Percentiles rank a stretch among this genome's conserved stretches.
Evolutionary conservation across 202 grass and related monocot genomes (phyloP).

Genomic region (Digitaria exilis): DNA sequence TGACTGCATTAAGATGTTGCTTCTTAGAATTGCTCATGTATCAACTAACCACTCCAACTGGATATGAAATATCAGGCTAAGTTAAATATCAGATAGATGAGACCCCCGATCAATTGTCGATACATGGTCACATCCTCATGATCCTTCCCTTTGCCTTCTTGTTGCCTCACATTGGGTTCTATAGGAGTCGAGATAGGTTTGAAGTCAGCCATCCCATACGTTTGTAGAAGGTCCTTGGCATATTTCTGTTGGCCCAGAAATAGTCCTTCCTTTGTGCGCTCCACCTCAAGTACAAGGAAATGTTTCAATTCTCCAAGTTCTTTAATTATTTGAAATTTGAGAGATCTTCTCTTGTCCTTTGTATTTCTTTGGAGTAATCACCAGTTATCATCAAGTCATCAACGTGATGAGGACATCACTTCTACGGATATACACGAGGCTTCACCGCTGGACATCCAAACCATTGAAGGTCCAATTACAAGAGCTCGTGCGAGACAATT

Average conservation of each 20-base stretch:
- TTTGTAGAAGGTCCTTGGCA: background rate
- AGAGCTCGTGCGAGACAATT: no score
- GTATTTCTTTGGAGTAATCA: constrained; percentile 7
- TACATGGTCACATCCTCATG: background rate
- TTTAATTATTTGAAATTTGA: constrained; percentile 30
- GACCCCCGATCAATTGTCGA: no score
- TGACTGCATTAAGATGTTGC: no score
- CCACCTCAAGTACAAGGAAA: constrained; percentile 26
- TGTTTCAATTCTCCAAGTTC: constrained; percentile 22
- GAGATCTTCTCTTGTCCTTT: constrained; percentile 6
- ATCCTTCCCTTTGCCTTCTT: background rate
- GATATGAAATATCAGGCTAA: background rate
- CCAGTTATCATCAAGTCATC: constrained; percentile 28
- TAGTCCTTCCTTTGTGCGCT: background rate
- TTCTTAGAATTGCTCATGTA: no score
- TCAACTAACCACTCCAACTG: background rate
- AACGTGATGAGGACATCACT: no score
- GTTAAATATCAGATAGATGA: no score
- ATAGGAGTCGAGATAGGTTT: no score
- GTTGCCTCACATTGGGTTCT: background rate
- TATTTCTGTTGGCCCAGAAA: constrained; percentile 19
- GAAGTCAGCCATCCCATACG: no score
- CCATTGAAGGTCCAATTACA: no score
- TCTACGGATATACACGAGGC: no score
- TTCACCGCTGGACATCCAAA: no score